Evolutionary conservation across 306 rosid genomes (phyloP).

Genomic region (Echinosophora koreensis): DNA sequence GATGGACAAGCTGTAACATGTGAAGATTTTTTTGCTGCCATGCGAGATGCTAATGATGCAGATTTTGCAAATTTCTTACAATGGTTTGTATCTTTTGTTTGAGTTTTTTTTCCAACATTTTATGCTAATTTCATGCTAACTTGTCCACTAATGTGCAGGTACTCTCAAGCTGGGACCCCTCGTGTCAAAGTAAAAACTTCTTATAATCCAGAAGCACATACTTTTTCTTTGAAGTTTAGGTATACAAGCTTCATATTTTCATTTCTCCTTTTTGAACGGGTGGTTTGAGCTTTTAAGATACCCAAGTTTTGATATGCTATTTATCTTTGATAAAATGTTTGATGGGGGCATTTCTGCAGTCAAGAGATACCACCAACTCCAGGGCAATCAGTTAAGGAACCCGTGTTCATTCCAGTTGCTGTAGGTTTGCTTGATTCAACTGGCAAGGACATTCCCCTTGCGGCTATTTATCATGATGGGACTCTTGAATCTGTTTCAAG

Average conservation of each 20-base stretch:
- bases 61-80: constrained; percentile 92
- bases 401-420: constrained; percentile 88
- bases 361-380: constrained; percentile 92
- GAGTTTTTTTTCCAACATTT: constrained; percentile 10
- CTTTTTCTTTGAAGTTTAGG: constrained; percentile 87
- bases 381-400: constrained; percentile 92
- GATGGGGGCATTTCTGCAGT: constrained; percentile 61
- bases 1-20: constrained; percentile 99
- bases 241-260: constrained; percentile 44
- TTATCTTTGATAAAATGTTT: constrained; percentile 48
- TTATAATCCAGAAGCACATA: constrained; percentile 75
- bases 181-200: constrained; percentile 74
- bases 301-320: constrained; percentile 25
- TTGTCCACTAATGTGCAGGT: constrained; percentile 61
- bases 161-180: constrained; percentile 99
- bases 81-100: constrained; percentile 61
- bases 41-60: constrained; percentile 92
- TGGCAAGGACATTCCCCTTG: constrained; percentile 81
- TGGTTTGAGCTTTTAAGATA: constrained; percentile 24
- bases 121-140: constrained; percentile 32
- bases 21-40: constrained; percentile 94
- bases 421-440: constrained; percentile 81
- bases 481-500: constrained; percentile 64
- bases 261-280: constrained; percentile 26
- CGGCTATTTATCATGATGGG: constrained; percentile 76